Base-by-base conservation (phyloP, 805 yeast species). In the Clavispora fructus region DNA sequence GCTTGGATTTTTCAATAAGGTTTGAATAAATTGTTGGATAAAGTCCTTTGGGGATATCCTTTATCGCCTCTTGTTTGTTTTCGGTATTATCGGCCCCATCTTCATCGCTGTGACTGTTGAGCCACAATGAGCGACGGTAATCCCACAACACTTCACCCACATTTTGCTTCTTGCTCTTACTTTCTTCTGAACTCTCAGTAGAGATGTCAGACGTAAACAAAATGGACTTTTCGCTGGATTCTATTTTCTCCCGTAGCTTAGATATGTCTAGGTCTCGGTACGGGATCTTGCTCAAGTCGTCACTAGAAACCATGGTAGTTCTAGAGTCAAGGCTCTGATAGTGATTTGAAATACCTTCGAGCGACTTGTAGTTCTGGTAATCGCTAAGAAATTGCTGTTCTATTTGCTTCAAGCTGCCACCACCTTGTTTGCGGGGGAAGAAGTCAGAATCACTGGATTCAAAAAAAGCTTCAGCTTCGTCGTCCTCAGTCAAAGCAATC, bases 121-220 rank as follows among this genome's bases (percentile, higher is more conserved):
- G 60, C 97, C 97, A 91, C 48, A 80, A 74, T 8, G 68, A 61
- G 46, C 96, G 75, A 47, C 89, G 79, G 40, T 71, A 64, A 43
- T 78, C 76, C 97, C 96, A 91, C 39, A 86, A 71, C 11, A 65
- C 66, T 35, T 76, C 75, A 8, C 89, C 94, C 4, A 73, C 66
- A 40, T 65, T 62, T 13, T 29, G 29, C 29, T 40, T 40, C 6
- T 16, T 17, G 7, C 6, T 6, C 12, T 17, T 17, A 8, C n/a
- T 33, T 9, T 16, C 25, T 6, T 33, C 37, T 6, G 43, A 41
- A 3, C 10, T 4, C 13, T 41, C 39, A 19, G 43, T 32, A n/a
- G 43, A 32, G 4, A 25, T 30, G 17, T 41, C 38, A 13, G 38
- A 32, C 6, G 26, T 30, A 30, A 41, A 10, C n/a, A 5, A 1